phyloP scores from a whole-genome alignment of 2,329 filamentous ascomycete species.

The Pseudogymnoascus sp. region DNA sequence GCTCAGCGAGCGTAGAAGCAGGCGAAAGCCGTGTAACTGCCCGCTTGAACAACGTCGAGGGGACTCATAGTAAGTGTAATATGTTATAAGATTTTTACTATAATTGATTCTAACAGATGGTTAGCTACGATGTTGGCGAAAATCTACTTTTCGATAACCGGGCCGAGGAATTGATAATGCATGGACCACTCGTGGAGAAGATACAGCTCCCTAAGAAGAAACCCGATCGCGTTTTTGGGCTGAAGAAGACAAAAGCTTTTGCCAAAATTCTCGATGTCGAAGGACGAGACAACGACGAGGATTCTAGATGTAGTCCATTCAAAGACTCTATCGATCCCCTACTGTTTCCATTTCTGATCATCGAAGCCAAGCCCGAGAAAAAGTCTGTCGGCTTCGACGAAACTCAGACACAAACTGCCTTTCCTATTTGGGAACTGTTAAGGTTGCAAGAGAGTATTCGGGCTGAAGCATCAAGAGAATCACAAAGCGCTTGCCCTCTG shows the following conservation, averaged over 20 bases:
- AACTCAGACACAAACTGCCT: slow-evolving; percentile 20
- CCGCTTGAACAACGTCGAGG: neutral
- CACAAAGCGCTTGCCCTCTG: neutral
- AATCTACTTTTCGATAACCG: slow-evolving; percentile 1
- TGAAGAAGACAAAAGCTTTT: slow-evolving; percentile 13
- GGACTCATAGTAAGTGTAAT: neutral
- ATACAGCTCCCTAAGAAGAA: slow-evolving; percentile 11
- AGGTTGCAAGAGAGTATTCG: slow-evolving; percentile 19
- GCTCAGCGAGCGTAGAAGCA: neutral
- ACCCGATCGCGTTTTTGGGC: slow-evolving; percentile 16
- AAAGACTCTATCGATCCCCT: slow-evolving; percentile 13
- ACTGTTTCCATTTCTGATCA: slow-evolving; percentile 22
- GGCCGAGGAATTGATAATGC: neutral
- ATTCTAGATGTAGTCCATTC: slow-evolving; percentile 9
- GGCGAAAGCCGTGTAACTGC: slow-evolving; percentile 1
- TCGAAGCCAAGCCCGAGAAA: slow-evolving; percentile 22
- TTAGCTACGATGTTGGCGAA: neutral
- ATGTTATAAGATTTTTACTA: neutral
- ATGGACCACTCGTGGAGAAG: neutral
- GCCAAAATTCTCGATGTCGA: slow-evolving; percentile 6
- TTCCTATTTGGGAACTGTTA: slow-evolving; percentile 20
- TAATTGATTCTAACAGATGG: neutral
- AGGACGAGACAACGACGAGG: neutral
- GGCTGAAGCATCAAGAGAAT: neutral
- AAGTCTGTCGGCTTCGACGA: slow-evolving; percentile 15